These are phyloP conservation scores for Sporothrix schenckii DNA, from an alignment of 2,329 filamentous ascomycete species.

Conservation along the genomic window DNA sequence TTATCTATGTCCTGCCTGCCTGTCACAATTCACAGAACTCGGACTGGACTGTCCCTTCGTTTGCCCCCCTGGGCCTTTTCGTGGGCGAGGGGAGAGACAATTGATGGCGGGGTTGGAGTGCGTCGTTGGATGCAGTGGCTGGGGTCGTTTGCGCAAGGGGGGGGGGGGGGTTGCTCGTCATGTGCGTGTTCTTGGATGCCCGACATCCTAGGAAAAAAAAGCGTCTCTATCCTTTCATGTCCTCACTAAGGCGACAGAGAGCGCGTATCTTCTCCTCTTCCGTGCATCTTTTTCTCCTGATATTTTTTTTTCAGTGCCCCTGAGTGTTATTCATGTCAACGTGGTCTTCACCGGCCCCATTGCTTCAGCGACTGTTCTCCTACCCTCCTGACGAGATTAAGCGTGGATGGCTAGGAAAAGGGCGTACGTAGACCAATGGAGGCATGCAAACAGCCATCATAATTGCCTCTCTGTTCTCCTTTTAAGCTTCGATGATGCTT, in stretches of 20 bases:
- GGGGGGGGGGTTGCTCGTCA: neutral
- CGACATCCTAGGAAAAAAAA: neutral
- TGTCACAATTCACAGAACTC: slow-evolving; percentile 19
- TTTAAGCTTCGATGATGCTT: slow-evolving; percentile 22
- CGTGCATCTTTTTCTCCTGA: neutral
- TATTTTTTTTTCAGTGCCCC: neutral
- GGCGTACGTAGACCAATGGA: neutral
- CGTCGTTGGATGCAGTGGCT: neutral
- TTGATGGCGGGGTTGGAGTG: slow-evolving; percentile 3
- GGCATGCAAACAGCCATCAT: no score
- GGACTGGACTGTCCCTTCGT: neutral
- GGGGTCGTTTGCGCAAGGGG: neutral
- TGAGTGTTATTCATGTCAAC: neutral
- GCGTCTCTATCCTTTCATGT: neutral
- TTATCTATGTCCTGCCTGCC: neutral
- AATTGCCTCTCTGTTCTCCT: neutral
- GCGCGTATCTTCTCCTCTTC: neutral
- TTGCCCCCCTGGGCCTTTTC: neutral
- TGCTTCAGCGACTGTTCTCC: neutral
- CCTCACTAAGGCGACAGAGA: neutral
- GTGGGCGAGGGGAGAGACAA: neutral
- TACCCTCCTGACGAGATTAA: neutral
- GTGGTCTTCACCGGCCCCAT: slow-evolving; percentile 10
- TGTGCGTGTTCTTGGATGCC: slow-evolving; percentile 7
- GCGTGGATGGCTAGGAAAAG: neutral